Evolutionary conservation across 2,329 filamentous ascomycete genomes (phyloP).

Genomic region (Hypoxylon sp.): DNA sequence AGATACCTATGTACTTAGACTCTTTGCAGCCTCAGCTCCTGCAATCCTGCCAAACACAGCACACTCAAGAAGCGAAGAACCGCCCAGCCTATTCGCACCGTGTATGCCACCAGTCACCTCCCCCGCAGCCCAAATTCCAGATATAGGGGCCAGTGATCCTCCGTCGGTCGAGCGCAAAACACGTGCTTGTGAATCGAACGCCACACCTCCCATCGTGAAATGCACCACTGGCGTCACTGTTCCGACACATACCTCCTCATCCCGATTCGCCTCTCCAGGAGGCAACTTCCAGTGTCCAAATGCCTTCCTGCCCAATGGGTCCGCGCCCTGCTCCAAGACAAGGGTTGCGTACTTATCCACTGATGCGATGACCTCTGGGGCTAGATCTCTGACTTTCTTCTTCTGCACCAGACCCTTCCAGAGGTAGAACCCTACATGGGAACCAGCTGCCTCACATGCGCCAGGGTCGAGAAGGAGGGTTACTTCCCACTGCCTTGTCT

Average conservation of each 20-base stretch:
- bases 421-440: constrained; percentile 74
- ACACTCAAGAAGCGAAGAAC: constrained; percentile 74
- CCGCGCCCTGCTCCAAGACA: constrained; percentile 51
- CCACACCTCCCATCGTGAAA: constrained; percentile 76
- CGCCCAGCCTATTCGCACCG: constrained; percentile 73
- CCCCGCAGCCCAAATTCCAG: constrained; percentile 73
- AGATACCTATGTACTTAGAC: too few species aligned
- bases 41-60: constrained; percentile 74
- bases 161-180: constrained; percentile 61
- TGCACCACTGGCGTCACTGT: constrained; percentile 74
- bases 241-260: constrained; percentile 70
- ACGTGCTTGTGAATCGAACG: constrained; percentile 68
- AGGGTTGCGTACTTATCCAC: constrained; percentile 66
- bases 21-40: constrained; percentile 62
- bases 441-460: constrained; percentile 64
- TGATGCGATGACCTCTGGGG: constrained; percentile 56
- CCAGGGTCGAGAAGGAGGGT: constrained; percentile 73
- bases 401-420: constrained; percentile 74
- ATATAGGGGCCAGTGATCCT: constrained; percentile 60
- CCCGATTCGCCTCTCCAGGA: constrained; percentile 60
- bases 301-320: constrained; percentile 63
- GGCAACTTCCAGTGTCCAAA: constrained; percentile 71
- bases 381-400: constrained; percentile 67
- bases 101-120: constrained; percentile 76
- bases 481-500: constrained; percentile 69